Percentiles rank a stretch among this genome's conserved stretches.
Evolutionary conservation across 1,284 basidiomycete species (phyloP).

Genomic region (Bondarzewia mesenterica): DNA sequence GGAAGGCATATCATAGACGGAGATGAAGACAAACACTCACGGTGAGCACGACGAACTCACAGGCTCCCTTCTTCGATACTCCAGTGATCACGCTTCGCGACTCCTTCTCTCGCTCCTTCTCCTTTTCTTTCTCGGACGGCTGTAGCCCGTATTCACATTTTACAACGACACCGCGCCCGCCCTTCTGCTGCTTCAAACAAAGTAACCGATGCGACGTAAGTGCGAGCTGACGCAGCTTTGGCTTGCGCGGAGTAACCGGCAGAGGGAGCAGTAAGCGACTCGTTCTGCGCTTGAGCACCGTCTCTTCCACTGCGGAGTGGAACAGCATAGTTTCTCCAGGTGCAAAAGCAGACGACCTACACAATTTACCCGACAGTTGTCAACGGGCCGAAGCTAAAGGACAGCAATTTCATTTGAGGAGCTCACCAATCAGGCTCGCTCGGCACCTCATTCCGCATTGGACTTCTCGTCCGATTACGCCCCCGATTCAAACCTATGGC

Average conservation of each 20-base stretch:
- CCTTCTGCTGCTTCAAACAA: slow-evolving; percentile 42
- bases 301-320: slow-evolving; percentile 44
- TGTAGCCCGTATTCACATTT: slow-evolving; percentile 43
- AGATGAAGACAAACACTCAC: slow-evolving; percentile 26
- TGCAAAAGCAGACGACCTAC: slow-evolving; percentile 35
- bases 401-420: no score
- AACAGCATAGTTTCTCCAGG: slow-evolving; percentile 42
- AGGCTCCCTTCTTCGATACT: slow-evolving; percentile 45
- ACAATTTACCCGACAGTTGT: no score
- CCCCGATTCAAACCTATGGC: slow-evolving; percentile 35
- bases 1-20: background rate
- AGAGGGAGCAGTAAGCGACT: slow-evolving; percentile 49
- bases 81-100: slow-evolving; percentile 30
- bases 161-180: slow-evolving; percentile 28
- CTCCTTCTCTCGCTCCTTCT: slow-evolving; percentile 22
- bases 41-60: slow-evolving; percentile 56
- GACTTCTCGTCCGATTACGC: slow-evolving; percentile 45
- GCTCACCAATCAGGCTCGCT: slow-evolving; percentile 36
- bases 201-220: slow-evolving; percentile 51
- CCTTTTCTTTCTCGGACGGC: slow-evolving; percentile 23
- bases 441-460: slow-evolving; percentile 27
- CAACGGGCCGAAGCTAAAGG: no score
- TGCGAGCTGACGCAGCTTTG: slow-evolving; percentile 48
- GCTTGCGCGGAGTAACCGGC: slow-evolving; percentile 38
- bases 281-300: slow-evolving; percentile 48